Conservation (phyloP, 2,329 filamentous ascomycete genomes). For the Fusarium nodosum region DNA sequence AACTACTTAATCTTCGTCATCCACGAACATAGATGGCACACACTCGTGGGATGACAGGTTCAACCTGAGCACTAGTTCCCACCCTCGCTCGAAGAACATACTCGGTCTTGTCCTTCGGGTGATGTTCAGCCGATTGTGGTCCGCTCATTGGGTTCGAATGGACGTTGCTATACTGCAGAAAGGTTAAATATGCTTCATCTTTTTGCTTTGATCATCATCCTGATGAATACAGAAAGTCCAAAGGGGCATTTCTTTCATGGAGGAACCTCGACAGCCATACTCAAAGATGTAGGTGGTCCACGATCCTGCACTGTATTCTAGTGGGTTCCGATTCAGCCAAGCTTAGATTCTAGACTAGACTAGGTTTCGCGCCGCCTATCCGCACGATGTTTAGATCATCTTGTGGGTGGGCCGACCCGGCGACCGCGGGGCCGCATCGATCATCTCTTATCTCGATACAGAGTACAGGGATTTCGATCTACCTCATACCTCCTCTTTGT, state of each 20-base stretch:
- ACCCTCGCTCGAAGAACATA: conserved; percentile 27
- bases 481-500: background rate
- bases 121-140: conserved; percentile 14
- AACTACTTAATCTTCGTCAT: conserved; percentile 18
- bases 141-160: conserved; percentile 1
- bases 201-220: background rate
- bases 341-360: background rate
- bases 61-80: conserved; percentile 10
- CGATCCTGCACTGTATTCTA: conserved; percentile 18
- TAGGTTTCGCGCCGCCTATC: conserved; percentile 17
- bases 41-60: conserved; percentile 30
- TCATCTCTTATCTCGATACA: conserved; percentile 13
- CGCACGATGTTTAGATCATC: conserved; percentile 29
- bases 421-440: conserved; percentile 12
- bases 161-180: background rate
- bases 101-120: conserved; percentile 12
- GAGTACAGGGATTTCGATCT: background rate
- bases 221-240: background rate
- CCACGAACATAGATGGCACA: conserved; percentile 8
- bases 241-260: background rate
- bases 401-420: conserved; percentile 16
- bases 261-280: background rate
- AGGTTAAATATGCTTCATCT: background rate
- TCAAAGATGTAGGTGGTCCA: conserved; percentile 13
- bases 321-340: conserved; percentile 11